Conservation (phyloP, 306 rosid genomes). For the Fragaria iinumae region DNA sequence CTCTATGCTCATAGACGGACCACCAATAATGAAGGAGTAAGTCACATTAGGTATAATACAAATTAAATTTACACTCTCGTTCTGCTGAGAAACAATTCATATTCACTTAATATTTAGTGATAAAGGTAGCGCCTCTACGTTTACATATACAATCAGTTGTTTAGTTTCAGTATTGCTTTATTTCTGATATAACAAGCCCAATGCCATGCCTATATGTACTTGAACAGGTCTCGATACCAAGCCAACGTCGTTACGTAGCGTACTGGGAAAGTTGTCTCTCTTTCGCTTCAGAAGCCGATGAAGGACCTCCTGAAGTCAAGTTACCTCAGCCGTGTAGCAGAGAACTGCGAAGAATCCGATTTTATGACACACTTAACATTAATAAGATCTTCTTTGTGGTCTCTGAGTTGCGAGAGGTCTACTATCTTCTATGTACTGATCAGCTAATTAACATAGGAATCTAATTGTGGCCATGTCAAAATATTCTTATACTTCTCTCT, state of each 20-base stretch:
- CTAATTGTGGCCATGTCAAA: background rate
- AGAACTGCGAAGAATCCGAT: constrained; percentile 74
- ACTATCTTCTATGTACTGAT: background rate
- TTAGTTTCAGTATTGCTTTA: background rate
- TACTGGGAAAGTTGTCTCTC: constrained; percentile 67
- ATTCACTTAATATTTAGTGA: background rate
- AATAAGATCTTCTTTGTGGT: constrained; percentile 68
- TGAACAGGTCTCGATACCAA: constrained; percentile 92
- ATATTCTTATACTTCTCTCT: background rate
- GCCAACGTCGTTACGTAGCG: constrained; percentile 85
- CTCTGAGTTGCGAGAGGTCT: constrained; percentile 71
- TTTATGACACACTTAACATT: constrained; percentile 72
- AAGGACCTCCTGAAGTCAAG: constrained; percentile 44
- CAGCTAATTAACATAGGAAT: background rate
- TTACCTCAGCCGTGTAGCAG: constrained; percentile 66
- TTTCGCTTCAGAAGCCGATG: constrained; percentile 34
- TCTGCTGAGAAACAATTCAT: constrained; percentile 14
- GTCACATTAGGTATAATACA: constrained; percentile 60
- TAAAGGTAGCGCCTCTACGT: constrained; percentile 5
- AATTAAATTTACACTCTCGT: background rate
- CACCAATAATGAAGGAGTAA: constrained; percentile 96
- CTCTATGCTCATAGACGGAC: constrained; percentile 86
- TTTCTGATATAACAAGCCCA: background rate
- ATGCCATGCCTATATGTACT: constrained; percentile 13
- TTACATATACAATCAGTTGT: background rate